Evolutionary conservation across 176 grass and related monocot species (phyloP).

Genomic region (Cenchrus purpureus): DNA sequence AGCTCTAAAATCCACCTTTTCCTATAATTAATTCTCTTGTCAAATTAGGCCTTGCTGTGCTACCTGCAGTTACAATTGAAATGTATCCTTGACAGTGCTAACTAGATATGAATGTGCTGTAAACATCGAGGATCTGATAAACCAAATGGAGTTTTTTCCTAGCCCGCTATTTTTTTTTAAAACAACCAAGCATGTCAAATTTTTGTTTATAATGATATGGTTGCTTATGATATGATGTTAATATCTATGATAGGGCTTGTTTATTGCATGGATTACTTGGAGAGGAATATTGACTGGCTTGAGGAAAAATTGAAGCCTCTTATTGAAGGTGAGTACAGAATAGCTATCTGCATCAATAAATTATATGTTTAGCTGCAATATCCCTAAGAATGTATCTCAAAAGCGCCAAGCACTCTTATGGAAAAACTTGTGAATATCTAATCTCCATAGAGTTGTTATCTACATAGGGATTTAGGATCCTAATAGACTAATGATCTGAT

Average conservation of each 20-base stretch:
- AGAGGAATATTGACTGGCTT: slow-evolving; percentile 96
- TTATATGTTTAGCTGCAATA: neutral
- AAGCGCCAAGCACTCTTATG: neutral
- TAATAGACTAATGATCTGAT: neutral
- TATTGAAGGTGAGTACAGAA: slow-evolving; percentile 62
- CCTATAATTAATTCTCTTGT: neutral
- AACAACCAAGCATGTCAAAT: neutral
- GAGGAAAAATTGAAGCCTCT: slow-evolving; percentile 85
- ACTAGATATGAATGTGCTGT: slow-evolving; percentile 87
- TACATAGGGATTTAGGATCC: neutral
- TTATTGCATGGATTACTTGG: slow-evolving; percentile 99
- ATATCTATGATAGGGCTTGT: slow-evolving; percentile 67
- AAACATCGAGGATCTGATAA: slow-evolving; percentile 92
- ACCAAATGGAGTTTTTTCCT: slow-evolving; percentile 86
- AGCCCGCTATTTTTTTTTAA: neutral
- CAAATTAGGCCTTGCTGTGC: neutral
- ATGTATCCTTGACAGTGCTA: slow-evolving; percentile 50
- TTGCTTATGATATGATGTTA: slow-evolving; percentile 12
- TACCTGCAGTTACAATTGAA: neutral
- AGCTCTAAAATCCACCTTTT: slow-evolving; percentile 3
- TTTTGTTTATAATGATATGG: slow-evolving; percentile 13
- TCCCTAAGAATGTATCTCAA: slow-evolving; percentile 3
- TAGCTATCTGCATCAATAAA: neutral
- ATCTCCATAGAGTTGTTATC: neutral
- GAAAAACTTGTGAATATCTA: neutral